These are phyloP conservation scores for Acorus gramineus DNA, from an alignment of 106 monocot genomes.

Conservation along the genomic window DNA sequence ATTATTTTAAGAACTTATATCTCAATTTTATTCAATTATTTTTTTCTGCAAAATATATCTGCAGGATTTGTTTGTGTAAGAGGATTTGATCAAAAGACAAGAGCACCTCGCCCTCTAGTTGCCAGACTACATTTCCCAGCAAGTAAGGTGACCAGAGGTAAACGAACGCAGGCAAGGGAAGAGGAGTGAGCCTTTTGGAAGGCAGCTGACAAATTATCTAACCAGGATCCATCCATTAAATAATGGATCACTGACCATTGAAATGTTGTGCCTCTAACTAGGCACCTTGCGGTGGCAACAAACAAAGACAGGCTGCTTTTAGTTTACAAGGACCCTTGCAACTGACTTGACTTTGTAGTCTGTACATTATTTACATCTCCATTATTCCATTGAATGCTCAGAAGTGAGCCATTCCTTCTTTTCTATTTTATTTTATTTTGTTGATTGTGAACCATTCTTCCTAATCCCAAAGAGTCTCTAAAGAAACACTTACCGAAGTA, in stretches of 20 bases:
- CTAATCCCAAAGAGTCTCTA: too few species aligned
- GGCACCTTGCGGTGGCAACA: too few species aligned
- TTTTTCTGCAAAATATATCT: not conserved
- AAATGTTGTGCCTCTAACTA: not conserved
- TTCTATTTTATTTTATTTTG: too few species aligned
- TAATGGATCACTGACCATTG: not conserved
- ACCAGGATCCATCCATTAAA: not conserved
- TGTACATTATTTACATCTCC: not conserved
- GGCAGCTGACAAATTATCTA: not conserved
- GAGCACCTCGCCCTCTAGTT: constrained; percentile 8
- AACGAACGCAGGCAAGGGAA: not conserved
- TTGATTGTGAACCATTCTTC: too few species aligned
- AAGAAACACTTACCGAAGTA: too few species aligned
- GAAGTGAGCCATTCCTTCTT: not conserved
- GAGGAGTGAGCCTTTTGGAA: not conserved
- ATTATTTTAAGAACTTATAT: not conserved
- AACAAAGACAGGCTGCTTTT: not conserved
- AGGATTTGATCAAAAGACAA: constrained; percentile 13
- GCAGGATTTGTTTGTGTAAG: constrained; percentile 17
- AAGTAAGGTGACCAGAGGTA: constrained; percentile 4
- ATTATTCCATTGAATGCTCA: not conserved
- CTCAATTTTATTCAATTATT: not conserved
- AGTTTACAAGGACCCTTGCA: not conserved
- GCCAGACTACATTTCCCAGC: constrained; percentile 17
- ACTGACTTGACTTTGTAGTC: not conserved